Percentiles rank a stretch among this genome's conserved stretches.
phyloP scores from a whole-genome alignment of 805 yeast genomes.

The Alloascoidea africana region DNA sequence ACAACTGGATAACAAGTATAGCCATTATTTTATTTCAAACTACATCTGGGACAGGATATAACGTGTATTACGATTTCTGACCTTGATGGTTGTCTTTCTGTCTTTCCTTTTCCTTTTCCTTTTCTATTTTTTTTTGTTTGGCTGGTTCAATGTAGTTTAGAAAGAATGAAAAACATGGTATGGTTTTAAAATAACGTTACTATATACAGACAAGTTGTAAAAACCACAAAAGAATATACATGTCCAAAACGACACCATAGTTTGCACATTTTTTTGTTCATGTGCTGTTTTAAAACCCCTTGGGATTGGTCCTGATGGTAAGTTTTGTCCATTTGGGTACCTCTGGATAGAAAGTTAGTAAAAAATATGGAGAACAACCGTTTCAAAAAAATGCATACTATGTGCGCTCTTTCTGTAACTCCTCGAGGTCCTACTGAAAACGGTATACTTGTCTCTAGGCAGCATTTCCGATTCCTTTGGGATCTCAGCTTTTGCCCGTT shows the following conservation, averaged over 20 bases:
- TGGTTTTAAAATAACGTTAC: too few species aligned
- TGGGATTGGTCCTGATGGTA: conserved; percentile 67
- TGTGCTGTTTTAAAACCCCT: neutral
- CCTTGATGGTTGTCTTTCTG: too few species aligned
- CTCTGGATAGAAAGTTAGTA: too few species aligned
- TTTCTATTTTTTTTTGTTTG: too few species aligned
- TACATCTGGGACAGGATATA: conserved; percentile 54
- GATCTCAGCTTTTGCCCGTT: conserved; percentile 25
- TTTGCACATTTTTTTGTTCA: too few species aligned
- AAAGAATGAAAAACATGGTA: too few species aligned
- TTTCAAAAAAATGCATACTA: conserved; percentile 7
- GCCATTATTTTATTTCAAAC: conserved; percentile 57
- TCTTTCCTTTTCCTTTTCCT: too few species aligned
- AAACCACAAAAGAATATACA: too few species aligned
- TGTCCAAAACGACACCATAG: too few species aligned
- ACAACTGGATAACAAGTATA: conserved; percentile 27
- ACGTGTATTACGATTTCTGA: too few species aligned
- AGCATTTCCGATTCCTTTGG: conserved; percentile 77
- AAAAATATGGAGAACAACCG: neutral
- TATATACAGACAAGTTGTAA: too few species aligned
- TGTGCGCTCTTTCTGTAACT: conserved; percentile 85
- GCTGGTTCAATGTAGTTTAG: too few species aligned
- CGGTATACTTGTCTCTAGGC: conserved; percentile 74
- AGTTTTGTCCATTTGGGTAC: conserved; percentile 88
- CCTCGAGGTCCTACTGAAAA: conserved; percentile 57